phyloP scores from a whole-genome alignment of 352 stramenopile species.

The Aphanomyces invadans region DNA sequence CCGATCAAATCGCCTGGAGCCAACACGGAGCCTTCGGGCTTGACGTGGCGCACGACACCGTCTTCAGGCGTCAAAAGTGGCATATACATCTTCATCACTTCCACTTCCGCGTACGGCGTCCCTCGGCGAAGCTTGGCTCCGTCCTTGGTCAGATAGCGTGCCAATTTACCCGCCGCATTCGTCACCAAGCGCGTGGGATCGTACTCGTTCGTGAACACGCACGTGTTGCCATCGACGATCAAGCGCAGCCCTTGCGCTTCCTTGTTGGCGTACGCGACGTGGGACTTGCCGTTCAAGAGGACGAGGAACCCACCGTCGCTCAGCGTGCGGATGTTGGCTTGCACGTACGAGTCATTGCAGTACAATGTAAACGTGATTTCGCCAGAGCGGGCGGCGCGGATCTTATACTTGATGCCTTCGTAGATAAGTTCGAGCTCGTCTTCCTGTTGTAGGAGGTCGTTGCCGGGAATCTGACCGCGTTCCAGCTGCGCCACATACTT shows the following conservation, averaged over 20 bases:
- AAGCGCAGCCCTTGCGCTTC: slow-evolving; percentile 86
- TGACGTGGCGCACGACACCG: slow-evolving; percentile 92
- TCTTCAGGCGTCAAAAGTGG: slow-evolving; percentile 95
- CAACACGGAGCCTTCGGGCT: slow-evolving; percentile 95
- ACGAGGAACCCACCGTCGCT: slow-evolving; percentile 98
- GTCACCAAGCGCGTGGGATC: slow-evolving; percentile 96
- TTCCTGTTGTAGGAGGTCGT: slow-evolving; percentile 73
- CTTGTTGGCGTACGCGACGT: slow-evolving; percentile 95
- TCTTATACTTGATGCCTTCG: slow-evolving; percentile 98
- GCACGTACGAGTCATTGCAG: slow-evolving; percentile 80
- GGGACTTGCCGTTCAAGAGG: slow-evolving; percentile 92
- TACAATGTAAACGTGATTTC: slow-evolving; percentile 88
- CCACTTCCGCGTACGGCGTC: slow-evolving; percentile 83
- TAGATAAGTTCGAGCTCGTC: slow-evolving; percentile 97
- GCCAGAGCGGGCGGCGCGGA: slow-evolving; percentile 86
- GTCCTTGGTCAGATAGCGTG: slow-evolving; percentile 98
- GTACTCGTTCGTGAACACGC: slow-evolving; percentile 99
- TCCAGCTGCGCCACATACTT: slow-evolving; percentile 82
- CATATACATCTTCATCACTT: slow-evolving; percentile 99
- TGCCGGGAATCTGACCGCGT: slow-evolving; percentile 88
- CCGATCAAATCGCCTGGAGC: slow-evolving; percentile 95
- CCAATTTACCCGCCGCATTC: slow-evolving; percentile 98
- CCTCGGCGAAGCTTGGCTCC: slow-evolving; percentile 82
- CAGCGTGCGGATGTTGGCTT: slow-evolving; percentile 93
- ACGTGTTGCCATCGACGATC: slow-evolving; percentile 92